A percentile compares a stretch with the other conserved stretches of the same genome.
Evolutionary conservation across 495 filamentous ascomycete species (phyloP).

Genomic region (Daldinia childiae): DNA sequence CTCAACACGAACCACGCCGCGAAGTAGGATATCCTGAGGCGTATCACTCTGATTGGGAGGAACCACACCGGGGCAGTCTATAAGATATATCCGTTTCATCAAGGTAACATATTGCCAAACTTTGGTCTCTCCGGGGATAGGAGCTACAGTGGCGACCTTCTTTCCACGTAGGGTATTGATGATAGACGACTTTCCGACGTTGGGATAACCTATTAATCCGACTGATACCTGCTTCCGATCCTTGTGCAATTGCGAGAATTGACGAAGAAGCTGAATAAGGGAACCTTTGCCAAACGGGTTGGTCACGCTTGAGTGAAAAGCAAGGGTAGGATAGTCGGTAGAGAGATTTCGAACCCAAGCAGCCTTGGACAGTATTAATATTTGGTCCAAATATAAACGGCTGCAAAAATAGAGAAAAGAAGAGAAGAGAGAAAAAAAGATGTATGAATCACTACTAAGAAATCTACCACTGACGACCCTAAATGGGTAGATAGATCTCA

Average conservation of each 20-base stretch:
- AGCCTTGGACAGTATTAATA: conserved; percentile 65
- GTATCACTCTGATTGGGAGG: conserved; percentile 84
- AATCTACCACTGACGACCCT: conserved; percentile 69
- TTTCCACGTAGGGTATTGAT: conserved; percentile 94
- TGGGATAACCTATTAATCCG: conserved; percentile 86
- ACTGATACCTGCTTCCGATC: conserved; percentile 92
- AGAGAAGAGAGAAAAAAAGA: conserved; percentile 46
- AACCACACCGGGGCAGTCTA: conserved; percentile 96
- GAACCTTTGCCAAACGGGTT: conserved; percentile 91
- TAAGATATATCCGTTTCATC: conserved; percentile 96
- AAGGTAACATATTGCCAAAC: conserved; percentile 98
- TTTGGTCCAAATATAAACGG: background rate
- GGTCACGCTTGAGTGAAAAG: conserved; percentile 90
- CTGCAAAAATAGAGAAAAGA: background rate
- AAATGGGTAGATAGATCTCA: conserved; percentile 69
- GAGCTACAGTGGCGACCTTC: conserved; percentile 92
- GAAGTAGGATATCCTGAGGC: conserved; percentile 86
- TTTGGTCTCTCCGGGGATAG: conserved; percentile 95
- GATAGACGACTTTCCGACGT: conserved; percentile 89
- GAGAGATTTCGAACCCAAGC: conserved; percentile 83
- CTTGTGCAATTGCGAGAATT: conserved; percentile 91
- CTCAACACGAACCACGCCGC: conserved; percentile 91
- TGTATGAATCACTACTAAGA: conserved; percentile 99
- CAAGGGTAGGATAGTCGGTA: conserved; percentile 89
- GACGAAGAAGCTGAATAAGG: conserved; percentile 77